A percentile compares a stretch with the other conserved stretches of the same genome.
Evolutionary conservation across 169 alveolate species (phyloP).

Genomic region (Eimeria necatrix): DNA sequence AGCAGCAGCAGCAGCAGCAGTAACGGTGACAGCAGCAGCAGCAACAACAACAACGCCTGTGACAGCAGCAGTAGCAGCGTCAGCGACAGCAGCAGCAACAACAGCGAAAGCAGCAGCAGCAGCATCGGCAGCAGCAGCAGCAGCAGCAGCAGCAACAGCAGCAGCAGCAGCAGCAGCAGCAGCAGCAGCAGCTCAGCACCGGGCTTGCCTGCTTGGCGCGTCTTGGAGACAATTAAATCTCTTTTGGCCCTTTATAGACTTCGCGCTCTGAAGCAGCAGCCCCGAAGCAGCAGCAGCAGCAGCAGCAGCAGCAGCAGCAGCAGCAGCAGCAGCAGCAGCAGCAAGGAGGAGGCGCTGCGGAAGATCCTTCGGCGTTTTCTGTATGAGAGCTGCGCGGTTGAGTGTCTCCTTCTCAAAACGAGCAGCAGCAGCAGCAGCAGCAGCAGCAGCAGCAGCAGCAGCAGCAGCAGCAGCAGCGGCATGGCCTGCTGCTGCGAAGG

Average conservation of each 20-base stretch:
- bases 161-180: conserved; percentile 1
- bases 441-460: neutral
- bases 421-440: neutral
- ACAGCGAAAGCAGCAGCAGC: too few relatives aligned
- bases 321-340: neutral
- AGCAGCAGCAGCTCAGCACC: neutral
- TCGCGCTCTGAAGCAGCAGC: neutral
- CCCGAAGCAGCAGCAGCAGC: neutral
- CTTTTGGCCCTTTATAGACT: neutral
- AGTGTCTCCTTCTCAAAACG: neutral
- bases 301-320: neutral
- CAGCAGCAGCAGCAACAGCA: conserved; percentile 3
- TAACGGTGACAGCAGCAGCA: too few relatives aligned
- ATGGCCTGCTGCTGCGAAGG: too few relatives aligned
- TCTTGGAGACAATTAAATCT: neutral
- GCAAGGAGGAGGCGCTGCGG: neutral
- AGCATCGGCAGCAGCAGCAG: too few relatives aligned
- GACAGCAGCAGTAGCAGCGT: too few relatives aligned
- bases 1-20: too few relatives aligned
- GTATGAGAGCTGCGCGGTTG: neutral
- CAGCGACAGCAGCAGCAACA: too few relatives aligned
- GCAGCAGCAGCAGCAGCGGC: neutral
- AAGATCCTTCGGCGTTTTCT: neutral
- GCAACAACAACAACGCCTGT: too few relatives aligned
- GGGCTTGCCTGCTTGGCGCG: neutral